Percentiles rank a stretch among this genome's conserved stretches.
Evolutionary conservation across 805 yeast species (phyloP).

Genomic region (Hagleromyces aurorensis): DNA sequence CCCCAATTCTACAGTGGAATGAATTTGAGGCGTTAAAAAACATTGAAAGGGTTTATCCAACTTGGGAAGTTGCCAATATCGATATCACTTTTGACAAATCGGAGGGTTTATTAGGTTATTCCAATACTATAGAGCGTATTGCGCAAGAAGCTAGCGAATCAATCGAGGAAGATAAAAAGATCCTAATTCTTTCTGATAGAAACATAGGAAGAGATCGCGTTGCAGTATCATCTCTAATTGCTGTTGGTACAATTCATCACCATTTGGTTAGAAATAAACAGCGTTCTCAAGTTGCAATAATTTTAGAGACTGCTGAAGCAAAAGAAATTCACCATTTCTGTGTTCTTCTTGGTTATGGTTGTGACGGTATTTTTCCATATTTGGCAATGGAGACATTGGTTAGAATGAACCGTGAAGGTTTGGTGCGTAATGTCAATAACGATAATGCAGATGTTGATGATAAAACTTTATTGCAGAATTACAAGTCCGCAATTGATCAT

Average conservation of each 20-base stretch:
- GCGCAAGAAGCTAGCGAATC: slow-evolving; percentile 84
- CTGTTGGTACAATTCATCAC: slow-evolving; percentile 96
- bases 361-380: slow-evolving; percentile 92
- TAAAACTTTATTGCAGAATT: slow-evolving; percentile 61
- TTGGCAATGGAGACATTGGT: slow-evolving; percentile 83
- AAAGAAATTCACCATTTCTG: slow-evolving; percentile 96
- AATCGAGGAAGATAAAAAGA: slow-evolving; percentile 63
- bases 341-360: slow-evolving; percentile 93
- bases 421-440: slow-evolving; percentile 44
- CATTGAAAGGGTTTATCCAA: slow-evolving; percentile 68
- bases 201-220: slow-evolving; percentile 52
- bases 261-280: slow-evolving; percentile 92
- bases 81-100: slow-evolving; percentile 82
- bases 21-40: slow-evolving; percentile 71
- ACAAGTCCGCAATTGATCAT: slow-evolving; percentile 76
- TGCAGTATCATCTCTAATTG: slow-evolving; percentile 79
- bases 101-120: slow-evolving; percentile 83
- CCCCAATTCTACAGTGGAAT: slow-evolving; percentile 70
- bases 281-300: slow-evolving; percentile 88
- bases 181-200: slow-evolving; percentile 72
- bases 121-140: slow-evolving; percentile 73
- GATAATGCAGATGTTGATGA: slow-evolving; percentile 38
- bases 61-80: slow-evolving; percentile 74
- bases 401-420: slow-evolving; percentile 74
- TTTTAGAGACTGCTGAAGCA: slow-evolving; percentile 94